phyloP scores from a whole-genome alignment of 2,329 filamentous ascomycete species.

The Chrysosporium queenslandicum region DNA sequence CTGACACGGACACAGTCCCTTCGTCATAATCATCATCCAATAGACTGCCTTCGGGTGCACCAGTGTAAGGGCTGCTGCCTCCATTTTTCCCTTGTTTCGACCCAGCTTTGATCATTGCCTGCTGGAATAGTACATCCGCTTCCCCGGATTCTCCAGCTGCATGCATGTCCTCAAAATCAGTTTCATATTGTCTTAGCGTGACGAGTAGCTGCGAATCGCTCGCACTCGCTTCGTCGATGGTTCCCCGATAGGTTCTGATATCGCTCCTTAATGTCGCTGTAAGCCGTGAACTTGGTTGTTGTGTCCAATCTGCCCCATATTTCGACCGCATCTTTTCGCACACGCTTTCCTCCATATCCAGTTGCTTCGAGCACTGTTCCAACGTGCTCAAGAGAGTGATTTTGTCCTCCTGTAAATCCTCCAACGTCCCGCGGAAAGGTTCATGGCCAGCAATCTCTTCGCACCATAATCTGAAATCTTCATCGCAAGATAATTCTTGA shows the following conservation, averaged over 20 bases:
- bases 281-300: slow-evolving; percentile 83
- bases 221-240: slow-evolving; percentile 75
- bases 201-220: slow-evolving; percentile 76
- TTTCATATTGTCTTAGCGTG: slow-evolving; percentile 76
- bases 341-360: slow-evolving; percentile 95
- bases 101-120: slow-evolving; percentile 69
- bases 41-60: slow-evolving; percentile 60
- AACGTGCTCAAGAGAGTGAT: slow-evolving; percentile 60
- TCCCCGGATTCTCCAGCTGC: slow-evolving; percentile 77
- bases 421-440: slow-evolving; percentile 67
- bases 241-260: slow-evolving; percentile 76
- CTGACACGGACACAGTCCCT: slow-evolving; percentile 64
- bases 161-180: slow-evolving; percentile 91
- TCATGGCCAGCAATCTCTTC: slow-evolving; percentile 82
- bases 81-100: slow-evolving; percentile 47
- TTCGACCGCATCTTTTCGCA: slow-evolving; percentile 99
- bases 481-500: slow-evolving; percentile 75
- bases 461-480: slow-evolving; percentile 90
- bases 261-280: slow-evolving; percentile 81
- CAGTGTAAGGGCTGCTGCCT: slow-evolving; percentile 49
- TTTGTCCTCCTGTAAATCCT: slow-evolving; percentile 67
- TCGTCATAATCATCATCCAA: slow-evolving; percentile 90
- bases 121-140: slow-evolving; percentile 78
- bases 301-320: slow-evolving; percentile 90
- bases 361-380: slow-evolving; percentile 71